Evolutionary conservation across 2,329 filamentous ascomycete species (phyloP).

Genomic region (Colletotrichum tropicale): DNA sequence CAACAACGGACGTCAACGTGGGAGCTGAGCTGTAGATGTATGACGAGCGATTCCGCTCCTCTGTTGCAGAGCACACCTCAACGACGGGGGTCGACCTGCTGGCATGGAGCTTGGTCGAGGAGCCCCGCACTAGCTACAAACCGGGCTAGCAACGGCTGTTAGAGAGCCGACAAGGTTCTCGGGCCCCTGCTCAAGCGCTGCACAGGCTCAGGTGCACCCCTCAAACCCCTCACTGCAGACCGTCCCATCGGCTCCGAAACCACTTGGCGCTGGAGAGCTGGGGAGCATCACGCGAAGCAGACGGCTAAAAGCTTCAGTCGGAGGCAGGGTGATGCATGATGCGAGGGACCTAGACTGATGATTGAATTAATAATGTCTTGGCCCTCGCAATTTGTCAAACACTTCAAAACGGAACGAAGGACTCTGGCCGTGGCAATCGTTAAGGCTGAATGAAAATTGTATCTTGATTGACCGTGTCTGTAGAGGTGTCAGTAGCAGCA

Average conservation of each 20-base stretch:
- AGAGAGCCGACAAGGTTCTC: slow-evolving; percentile 15
- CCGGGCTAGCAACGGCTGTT: slow-evolving; percentile 7
- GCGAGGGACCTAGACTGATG: background rate
- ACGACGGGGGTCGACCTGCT: background rate
- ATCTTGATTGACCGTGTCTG: background rate
- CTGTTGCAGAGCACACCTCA: background rate
- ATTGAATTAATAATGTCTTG: background rate
- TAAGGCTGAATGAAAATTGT: background rate
- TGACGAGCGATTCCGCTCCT: background rate
- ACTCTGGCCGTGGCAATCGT: background rate
- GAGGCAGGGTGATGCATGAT: background rate
- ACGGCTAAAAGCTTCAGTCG: background rate
- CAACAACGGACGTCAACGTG: background rate
- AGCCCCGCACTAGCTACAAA: slow-evolving; percentile 22
- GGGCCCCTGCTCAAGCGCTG: background rate
- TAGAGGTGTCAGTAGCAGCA: background rate
- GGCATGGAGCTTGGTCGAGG: slow-evolving; percentile 13
- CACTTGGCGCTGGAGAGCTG: background rate
- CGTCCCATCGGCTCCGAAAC: slow-evolving; percentile 1
- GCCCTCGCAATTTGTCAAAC: background rate
- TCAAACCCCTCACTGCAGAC: background rate
- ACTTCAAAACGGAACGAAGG: background rate
- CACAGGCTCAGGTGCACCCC: background rate
- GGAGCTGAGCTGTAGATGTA: background rate
- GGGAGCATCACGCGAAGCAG: background rate